Percentiles rank a stretch among this genome's conserved stretches.
These are phyloP conservation scores for Blastocystis sp. DNA, from an alignment of 352 stramenopile genomes.

Conservation along the genomic window DNA sequence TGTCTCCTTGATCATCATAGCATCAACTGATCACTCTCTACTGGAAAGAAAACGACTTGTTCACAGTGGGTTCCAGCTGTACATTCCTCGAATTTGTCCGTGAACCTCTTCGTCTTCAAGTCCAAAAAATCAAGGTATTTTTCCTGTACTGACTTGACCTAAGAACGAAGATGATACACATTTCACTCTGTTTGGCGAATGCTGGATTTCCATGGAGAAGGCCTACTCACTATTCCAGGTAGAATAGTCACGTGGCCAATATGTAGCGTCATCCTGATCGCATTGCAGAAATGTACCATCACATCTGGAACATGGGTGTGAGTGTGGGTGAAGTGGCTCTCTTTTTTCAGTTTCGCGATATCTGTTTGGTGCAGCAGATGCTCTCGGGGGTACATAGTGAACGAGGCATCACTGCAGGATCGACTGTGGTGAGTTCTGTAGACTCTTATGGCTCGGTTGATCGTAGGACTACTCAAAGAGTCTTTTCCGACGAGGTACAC, in stretches of 20 bases:
- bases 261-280: constrained; percentile 39
- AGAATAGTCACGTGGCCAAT: not conserved
- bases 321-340: constrained; percentile 36
- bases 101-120: constrained; percentile 23
- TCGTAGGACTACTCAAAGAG: not conserved
- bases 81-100: constrained; percentile 43
- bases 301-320: constrained; percentile 34
- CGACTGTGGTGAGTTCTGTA: constrained; percentile 20
- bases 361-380: constrained; percentile 59
- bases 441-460: not conserved
- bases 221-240: constrained; percentile 56
- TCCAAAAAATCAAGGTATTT: constrained; percentile 28
- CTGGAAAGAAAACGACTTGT: constrained; percentile 45
- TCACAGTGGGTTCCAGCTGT: constrained; percentile 28
- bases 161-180: not conserved
- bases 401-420: constrained; percentile 28
- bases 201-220: constrained; percentile 55
- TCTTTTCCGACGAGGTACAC: not conserved
- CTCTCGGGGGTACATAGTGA: constrained; percentile 44
- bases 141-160: not conserved
- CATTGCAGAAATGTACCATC: constrained; percentile 30
- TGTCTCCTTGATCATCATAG: not conserved
- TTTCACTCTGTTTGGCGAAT: constrained; percentile 29
- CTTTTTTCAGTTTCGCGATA: constrained; percentile 48
- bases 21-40: not conserved